Conservation (phyloP, 768 basidiomycete genomes). For the Leccinum boreale region DNA sequence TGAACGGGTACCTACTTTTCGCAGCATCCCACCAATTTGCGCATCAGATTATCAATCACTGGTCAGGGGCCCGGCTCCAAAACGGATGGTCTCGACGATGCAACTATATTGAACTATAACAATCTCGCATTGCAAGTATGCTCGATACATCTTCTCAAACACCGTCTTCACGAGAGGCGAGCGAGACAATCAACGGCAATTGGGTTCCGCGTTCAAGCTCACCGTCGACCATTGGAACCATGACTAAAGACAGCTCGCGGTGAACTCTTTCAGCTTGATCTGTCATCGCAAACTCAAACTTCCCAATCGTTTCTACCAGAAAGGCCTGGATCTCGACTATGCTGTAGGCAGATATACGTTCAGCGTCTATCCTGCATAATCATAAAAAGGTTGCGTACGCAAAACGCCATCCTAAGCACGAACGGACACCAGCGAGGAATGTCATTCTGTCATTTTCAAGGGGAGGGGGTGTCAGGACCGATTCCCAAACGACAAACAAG, state of each 20-base stretch:
- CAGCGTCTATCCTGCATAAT: background rate
- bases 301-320: constrained; percentile 43
- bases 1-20: background rate
- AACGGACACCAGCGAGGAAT: constrained; percentile 22
- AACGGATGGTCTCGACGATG: background rate
- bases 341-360: background rate
- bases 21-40: no score
- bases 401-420: constrained; percentile 23
- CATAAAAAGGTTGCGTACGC: background rate
- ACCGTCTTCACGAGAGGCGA: background rate
- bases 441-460: constrained; percentile 26
- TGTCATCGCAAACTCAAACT: constrained; percentile 45
- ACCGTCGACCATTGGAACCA: constrained; percentile 33
- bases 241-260: constrained; percentile 24
- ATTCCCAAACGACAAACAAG: background rate
- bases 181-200: constrained; percentile 19
- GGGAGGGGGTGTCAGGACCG: background rate
- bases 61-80: background rate
- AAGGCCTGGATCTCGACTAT: background rate
- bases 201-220: constrained; percentile 28
- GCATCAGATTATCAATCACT: no score
- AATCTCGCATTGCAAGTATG: background rate
- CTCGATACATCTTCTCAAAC: background rate
- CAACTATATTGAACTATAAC: background rate
- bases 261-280: constrained; percentile 23